These are phyloP conservation scores for Apiotrichum domesticum DNA, from an alignment of 1,284 basidiomycete species.

Conservation along the genomic window DNA sequence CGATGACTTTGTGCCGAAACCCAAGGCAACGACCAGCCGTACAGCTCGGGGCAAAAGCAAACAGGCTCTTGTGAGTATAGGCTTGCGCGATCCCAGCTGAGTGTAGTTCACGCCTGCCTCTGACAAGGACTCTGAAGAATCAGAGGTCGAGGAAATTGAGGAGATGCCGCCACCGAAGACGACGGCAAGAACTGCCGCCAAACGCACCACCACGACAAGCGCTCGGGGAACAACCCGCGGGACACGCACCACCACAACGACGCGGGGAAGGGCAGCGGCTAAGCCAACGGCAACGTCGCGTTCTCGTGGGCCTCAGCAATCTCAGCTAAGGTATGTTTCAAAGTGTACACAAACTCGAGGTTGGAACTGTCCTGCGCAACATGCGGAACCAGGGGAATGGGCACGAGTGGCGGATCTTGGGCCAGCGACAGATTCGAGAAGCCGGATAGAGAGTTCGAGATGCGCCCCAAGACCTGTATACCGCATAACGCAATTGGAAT, in stretches of 20 bases:
- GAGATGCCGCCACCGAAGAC: not conserved
- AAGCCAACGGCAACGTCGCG: not conserved
- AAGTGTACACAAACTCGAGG: too few relatives aligned
- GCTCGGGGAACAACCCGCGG: not conserved
- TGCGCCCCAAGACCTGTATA: too few relatives aligned
- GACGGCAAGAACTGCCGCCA: not conserved
- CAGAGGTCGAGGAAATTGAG: not conserved
- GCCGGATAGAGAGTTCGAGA: too few relatives aligned
- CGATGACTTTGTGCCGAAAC: conserved; percentile 32
- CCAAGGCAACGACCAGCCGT: conserved; percentile 41
- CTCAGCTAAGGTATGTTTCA: conserved; percentile 8
- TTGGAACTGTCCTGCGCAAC: not conserved
- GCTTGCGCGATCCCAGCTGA: too few relatives aligned
- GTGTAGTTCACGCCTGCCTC: conserved; percentile 1
- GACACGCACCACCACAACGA: not conserved
- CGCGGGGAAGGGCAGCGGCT: not conserved
- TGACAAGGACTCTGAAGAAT: not conserved
- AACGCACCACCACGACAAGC: not conserved
- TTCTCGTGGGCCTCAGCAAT: not conserved
- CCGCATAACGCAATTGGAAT: too few relatives aligned
- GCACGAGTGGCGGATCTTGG: not conserved
- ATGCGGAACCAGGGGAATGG: not conserved
- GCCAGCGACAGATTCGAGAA: too few relatives aligned
- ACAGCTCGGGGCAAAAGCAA: conserved; percentile 48
- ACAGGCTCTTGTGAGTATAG: conserved; percentile 49